phyloP scores from a whole-genome alignment of 768 basidiomycete genomes.

The Pholiota microspora region DNA sequence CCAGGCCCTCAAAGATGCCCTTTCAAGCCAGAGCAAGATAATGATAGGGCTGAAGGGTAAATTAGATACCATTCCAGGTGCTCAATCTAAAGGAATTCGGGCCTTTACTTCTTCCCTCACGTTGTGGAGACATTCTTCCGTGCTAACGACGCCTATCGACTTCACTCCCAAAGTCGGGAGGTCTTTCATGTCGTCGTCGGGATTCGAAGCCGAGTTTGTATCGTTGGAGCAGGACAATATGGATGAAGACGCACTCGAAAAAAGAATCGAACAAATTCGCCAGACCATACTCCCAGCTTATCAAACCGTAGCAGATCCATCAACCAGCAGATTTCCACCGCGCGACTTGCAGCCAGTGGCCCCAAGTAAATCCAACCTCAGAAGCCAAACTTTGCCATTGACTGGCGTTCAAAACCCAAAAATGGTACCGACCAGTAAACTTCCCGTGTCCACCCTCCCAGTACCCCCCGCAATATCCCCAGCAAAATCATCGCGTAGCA shows the following conservation, averaged over 20 bases:
- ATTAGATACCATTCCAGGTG: background rate
- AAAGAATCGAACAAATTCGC: constrained; percentile 28
- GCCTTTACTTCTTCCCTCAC: background rate
- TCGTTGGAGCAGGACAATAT: background rate
- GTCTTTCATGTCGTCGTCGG: constrained; percentile 19
- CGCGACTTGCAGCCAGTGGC: background rate
- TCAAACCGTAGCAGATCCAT: constrained; percentile 22
- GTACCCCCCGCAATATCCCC: constrained; percentile 9
- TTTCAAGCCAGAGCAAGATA: constrained; percentile 14
- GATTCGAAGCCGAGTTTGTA: constrained; percentile 10
- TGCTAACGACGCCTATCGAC: background rate
- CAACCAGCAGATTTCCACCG: constrained; percentile 8
- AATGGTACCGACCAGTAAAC: background rate
- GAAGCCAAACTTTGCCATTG: background rate
- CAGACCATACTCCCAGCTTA: constrained; percentile 24
- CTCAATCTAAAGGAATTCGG: background rate
- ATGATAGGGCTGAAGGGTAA: background rate
- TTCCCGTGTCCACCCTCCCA: background rate
- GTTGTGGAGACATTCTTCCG: constrained; percentile 9
- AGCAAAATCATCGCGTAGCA: constrained; percentile 10
- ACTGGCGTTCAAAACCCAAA: background rate
- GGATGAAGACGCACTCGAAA: constrained; percentile 17
- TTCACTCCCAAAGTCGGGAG: constrained; percentile 18
- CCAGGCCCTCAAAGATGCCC: constrained; percentile 22
- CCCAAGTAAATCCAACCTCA: background rate